These are phyloP conservation scores for Kappamyces sp. DNA, from an alignment of 192 early-diverging fungal genomes.

Conservation along the genomic window DNA sequence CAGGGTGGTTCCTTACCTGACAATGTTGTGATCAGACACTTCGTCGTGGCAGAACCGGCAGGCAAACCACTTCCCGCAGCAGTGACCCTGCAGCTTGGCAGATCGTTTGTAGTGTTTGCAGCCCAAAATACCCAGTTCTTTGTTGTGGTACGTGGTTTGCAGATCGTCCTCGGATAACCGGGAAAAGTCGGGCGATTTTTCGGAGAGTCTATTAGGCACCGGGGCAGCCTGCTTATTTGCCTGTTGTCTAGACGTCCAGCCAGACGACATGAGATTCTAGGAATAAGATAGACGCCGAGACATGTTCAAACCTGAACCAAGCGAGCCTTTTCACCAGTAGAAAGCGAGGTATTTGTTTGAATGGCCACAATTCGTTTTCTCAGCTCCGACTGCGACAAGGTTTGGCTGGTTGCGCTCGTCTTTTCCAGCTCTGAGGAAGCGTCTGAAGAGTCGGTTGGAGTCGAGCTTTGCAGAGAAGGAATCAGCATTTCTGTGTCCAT, in stretches of 20 bases:
- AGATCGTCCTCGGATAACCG: conserved; percentile 37
- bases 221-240: conserved; percentile 14
- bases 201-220: conserved; percentile 26
- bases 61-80: conserved; percentile 68
- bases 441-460: no score
- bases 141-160: conserved; percentile 50
- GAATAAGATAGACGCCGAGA: no score
- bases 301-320: conserved; percentile 67
- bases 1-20: conserved; percentile 60
- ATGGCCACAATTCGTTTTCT: conserved; percentile 64
- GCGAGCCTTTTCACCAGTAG: conserved; percentile 57
- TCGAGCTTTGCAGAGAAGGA: no score
- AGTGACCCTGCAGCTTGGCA: conserved; percentile 68
- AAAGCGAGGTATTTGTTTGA: conserved; percentile 47
- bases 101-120: conserved; percentile 77
- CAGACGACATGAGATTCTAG: conserved; percentile 49
- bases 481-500: no score
- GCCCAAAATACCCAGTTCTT: conserved; percentile 46
- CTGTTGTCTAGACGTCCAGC: conserved; percentile 45
- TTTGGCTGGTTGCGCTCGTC: conserved; percentile 11
- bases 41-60: conserved; percentile 81
- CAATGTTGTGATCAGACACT: conserved; percentile 56
- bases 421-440: no score
- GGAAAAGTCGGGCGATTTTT: conserved; percentile 33
- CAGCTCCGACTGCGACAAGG: conserved; percentile 45